Percentiles rank a stretch among this genome's conserved stretches.
Conservation (phyloP, 2,329 filamentous ascomycete species). For the Trichoderma lentiforme region DNA sequence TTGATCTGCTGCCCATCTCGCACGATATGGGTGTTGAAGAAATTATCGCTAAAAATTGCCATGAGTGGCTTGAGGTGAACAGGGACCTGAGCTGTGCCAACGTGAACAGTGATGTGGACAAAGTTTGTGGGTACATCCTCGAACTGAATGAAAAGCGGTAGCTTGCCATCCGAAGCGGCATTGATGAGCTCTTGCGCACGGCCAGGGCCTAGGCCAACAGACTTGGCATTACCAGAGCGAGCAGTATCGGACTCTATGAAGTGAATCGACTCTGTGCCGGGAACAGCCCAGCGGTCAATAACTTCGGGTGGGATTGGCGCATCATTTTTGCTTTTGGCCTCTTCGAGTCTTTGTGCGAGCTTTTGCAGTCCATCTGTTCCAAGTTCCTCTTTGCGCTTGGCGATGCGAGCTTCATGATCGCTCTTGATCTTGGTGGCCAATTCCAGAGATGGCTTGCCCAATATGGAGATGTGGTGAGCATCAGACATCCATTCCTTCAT, state of each 20-base stretch:
- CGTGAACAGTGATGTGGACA: conserved; percentile 75
- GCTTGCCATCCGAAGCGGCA: conserved; percentile 53
- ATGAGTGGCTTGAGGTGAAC: conserved; percentile 82
- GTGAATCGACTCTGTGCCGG: conserved; percentile 84
- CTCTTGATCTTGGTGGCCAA: conserved; percentile 77
- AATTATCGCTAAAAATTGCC: conserved; percentile 81
- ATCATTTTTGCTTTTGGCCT: conserved; percentile 85
- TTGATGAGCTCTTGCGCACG: conserved; percentile 74
- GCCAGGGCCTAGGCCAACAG: conserved; percentile 65
- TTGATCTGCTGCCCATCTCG: conserved; percentile 72
- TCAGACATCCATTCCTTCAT: conserved; percentile 81
- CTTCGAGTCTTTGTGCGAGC: conserved; percentile 71
- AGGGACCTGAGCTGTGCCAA: conserved; percentile 75
- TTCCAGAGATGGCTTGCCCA: conserved; percentile 80
- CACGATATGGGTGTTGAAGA: conserved; percentile 87
- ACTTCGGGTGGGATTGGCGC: conserved; percentile 77
- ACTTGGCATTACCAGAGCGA: conserved; percentile 72
- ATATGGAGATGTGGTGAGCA: conserved; percentile 79
- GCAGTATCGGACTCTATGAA: conserved; percentile 89
- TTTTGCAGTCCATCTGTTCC: conserved; percentile 78
- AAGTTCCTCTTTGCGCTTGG: conserved; percentile 72
- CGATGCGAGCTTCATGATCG: conserved; percentile 75
- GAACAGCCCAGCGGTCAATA: conserved; percentile 79
- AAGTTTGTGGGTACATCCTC: conserved; percentile 94
- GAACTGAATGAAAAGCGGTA: conserved; percentile 93